Evolutionary conservation across 148 eudicot genomes (phyloP).

Genomic region (Vaccinium corymbosum): DNA sequence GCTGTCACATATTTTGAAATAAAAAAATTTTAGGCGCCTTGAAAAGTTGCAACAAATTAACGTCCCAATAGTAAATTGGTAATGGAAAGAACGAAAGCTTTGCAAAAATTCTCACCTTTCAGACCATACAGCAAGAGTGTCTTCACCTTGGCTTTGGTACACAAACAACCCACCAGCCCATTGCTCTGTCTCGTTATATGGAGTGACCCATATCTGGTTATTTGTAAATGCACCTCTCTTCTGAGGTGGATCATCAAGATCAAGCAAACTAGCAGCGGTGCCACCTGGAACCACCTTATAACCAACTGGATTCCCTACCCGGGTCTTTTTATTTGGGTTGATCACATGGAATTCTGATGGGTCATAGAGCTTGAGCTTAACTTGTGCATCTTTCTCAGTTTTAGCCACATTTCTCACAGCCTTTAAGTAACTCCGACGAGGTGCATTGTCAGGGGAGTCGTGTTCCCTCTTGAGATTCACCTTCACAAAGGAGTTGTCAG

Average conservation of each 20-base stretch:
- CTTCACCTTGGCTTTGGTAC: constrained; percentile 86
- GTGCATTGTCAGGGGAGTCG: constrained; percentile 57
- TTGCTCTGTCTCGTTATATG: constrained; percentile 71
- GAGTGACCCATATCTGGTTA: constrained; percentile 96
- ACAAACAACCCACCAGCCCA: constrained; percentile 95
- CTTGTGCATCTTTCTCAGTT: constrained; percentile 90
- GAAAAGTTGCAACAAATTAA: background rate
- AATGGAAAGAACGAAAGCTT: background rate
- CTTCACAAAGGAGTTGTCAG: constrained; percentile 87
- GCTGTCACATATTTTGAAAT: no score
- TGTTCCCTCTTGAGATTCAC: constrained; percentile 60
- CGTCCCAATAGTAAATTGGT: background rate
- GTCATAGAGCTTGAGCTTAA: constrained; percentile 83
- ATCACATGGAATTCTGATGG: constrained; percentile 80
- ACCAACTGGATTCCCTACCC: constrained; percentile 87
- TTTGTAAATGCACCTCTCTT: constrained; percentile 84
- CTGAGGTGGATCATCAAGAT: constrained; percentile 85
- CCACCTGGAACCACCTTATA: constrained; percentile 89
- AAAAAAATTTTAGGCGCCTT: background rate
- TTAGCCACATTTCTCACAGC: constrained; percentile 71
- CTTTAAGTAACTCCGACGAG: constrained; percentile 79
- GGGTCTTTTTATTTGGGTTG: constrained; percentile 67
- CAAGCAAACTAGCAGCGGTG: constrained; percentile 89
- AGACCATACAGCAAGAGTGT: constrained; percentile 88
- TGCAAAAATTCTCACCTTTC: constrained; percentile 45